Evolutionary conservation across 2,329 filamentous ascomycete genomes (phyloP), one percentile per base, ranked within the genome.

Genomic region (Apiospora marii): DNA sequence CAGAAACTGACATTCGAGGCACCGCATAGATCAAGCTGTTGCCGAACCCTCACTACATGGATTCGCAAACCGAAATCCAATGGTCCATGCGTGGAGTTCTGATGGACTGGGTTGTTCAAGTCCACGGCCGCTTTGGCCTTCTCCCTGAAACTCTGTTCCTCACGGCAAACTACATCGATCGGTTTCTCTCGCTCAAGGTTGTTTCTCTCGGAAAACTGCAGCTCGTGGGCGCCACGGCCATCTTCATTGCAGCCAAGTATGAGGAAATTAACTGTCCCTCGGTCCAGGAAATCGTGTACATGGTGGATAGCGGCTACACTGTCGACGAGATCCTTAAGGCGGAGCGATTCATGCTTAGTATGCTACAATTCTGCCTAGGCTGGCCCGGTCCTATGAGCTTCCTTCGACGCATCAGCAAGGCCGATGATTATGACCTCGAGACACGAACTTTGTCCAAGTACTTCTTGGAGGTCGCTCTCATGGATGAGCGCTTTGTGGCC

Each of bases 371-470:
- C 80, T 95, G 98, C 84, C 90, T 99, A 71, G 96, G 96, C 70
- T 98, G 94, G 93, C 96, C 96, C n/a, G 96, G 96, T 61, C 96
- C 96, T 1, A 98, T 99, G 96, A 98, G 95, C 85, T 99, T 99
- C 84, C 88, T 99, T 74, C 91, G 96, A 74, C 92, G 96, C 72
- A 96, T 98, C 83, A 98, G 96, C 91, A 98, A 98, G 86, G 96
- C 96, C 19, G 96, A 99, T 81, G 95, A 98, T 80, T 99, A 98
- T 80, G 95, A 99, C 80, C 87, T 98, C 67, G 96, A 99, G 84
- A 98, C 96, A 14, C 91, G 96, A 49, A 98, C 96, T 6, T 86
- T 99, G 71, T 95, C 96, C 78, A 99, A 99, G 85, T 99, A 99
- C 84, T 98, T 99, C 83, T 88, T 99, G 37, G 96, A 99, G 82